Base-by-base conservation (phyloP, 805 yeast genomes). In the Metschnikowia vanudenii region DNA sequence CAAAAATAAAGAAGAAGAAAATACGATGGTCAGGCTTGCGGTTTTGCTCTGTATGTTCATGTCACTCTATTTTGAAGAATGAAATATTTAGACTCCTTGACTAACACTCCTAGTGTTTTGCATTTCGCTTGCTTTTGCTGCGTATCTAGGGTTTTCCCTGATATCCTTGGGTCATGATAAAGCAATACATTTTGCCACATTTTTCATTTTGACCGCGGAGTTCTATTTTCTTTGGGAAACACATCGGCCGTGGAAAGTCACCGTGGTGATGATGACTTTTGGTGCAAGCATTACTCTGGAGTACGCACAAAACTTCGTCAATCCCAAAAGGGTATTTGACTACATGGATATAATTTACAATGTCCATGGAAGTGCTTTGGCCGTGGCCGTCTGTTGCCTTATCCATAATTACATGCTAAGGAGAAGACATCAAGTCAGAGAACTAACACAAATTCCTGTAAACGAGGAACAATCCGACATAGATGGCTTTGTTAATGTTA, bases 251-350 rank as follows among this genome's bases (percentile, higher is more conserved):
- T 53, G 54, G 59, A 47, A 40, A 30, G 34, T 52, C 39, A 57
- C 80, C 0, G 49, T 76, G 8, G 13, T 66, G 0, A 53, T 69
- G 3, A 80, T 85, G 56, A 73, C 80, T 0, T n/a, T 74, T 1
- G 68, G 66, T 2, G 82, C 74, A 0, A 65, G 78, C 12, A 57
- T 80, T 3, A 65, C 67, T 2, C 81, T 81, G 62, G 87, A 81
- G 55, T 63, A 74, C 39, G 45, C 72, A 1, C 87, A 81, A 52
- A 70, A 71, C 14, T 7, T 65, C 14, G 61, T 79, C 2, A 71
- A 78, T 32, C 75, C 81, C 1, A 55, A 50, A 3, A 56, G 87
- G 43, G 62, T 63, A 0, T 81, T 80, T 59, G 87, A 81, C 50
- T 39, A 57, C 1, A 39, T 52, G 39, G 87, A 81, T 55, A 80